These are phyloP conservation scores for Malbranchea cinnamomea DNA, from an alignment of 2,329 filamentous ascomycete genomes.

Conservation along the genomic window DNA sequence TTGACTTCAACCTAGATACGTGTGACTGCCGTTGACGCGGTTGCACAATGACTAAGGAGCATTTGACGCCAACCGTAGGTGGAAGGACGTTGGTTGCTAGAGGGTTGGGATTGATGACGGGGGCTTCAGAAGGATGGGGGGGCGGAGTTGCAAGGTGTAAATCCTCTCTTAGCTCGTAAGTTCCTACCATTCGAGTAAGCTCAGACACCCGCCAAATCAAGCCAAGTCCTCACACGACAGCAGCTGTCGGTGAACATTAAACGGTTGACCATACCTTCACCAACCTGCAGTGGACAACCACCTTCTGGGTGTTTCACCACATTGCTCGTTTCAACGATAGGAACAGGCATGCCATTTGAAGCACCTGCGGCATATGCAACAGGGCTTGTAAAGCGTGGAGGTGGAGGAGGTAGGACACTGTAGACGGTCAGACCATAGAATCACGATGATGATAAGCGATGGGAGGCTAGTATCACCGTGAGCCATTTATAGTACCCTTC, in stretches of 20 bases:
- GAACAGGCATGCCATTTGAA: constrained; percentile 50
- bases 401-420: constrained; percentile 71
- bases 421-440: constrained; percentile 27
- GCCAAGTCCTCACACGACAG: not conserved
- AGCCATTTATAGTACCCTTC: not conserved
- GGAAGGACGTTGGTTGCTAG: constrained; percentile 71
- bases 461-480: no score
- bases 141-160: constrained; percentile 85
- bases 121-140: constrained; percentile 86
- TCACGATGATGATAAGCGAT: no score
- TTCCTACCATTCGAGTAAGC: no score
- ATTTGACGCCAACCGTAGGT: constrained; percentile 69
- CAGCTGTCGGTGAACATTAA: not conserved
- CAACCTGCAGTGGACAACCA: constrained; percentile 80
- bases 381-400: constrained; percentile 64
- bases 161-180: constrained; percentile 81
- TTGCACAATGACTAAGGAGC: constrained; percentile 63
- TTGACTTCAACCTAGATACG: constrained; percentile 38
- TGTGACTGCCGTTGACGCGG: constrained; percentile 39
- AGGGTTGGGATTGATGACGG: constrained; percentile 75
- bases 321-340: constrained; percentile 90
- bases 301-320: constrained; percentile 64
- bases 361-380: constrained; percentile 58
- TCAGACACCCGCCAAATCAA: no score
- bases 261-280: constrained; percentile 74